phyloP scores from a whole-genome alignment of 805 yeast genomes.

The Kuraishia hungarica region DNA sequence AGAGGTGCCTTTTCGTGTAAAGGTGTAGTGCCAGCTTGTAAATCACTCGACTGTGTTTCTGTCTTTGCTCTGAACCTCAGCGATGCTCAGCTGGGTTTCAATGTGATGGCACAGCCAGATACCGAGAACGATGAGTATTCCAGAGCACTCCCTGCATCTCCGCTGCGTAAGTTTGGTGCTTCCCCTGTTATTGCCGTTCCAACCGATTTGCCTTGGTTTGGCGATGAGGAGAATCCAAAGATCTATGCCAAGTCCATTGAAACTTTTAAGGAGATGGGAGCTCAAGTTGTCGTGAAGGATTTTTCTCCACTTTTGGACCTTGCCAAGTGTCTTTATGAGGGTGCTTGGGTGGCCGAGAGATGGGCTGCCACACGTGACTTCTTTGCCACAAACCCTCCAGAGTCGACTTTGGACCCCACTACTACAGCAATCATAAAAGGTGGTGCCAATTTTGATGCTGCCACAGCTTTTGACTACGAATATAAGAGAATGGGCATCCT shows the following conservation, averaged over 20 bases:
- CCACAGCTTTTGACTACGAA: conserved; percentile 77
- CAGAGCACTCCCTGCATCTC: conserved; percentile 61
- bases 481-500: conserved; percentile 79
- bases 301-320: conserved; percentile 70
- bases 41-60: conserved; percentile 87
- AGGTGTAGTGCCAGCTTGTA: conserved; percentile 98
- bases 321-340: conserved; percentile 87
- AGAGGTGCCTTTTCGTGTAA: conserved; percentile 76
- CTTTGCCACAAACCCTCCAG: conserved; percentile 62
- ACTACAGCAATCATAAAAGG: conserved; percentile 68
- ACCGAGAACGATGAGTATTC: conserved; percentile 67
- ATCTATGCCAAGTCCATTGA: conserved; percentile 58
- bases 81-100: conserved; percentile 78
- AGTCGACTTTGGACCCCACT: conserved; percentile 70
- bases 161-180: conserved; percentile 47
- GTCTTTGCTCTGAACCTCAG: conserved; percentile 67
- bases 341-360: conserved; percentile 98
- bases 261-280: conserved; percentile 42
- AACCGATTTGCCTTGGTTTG: conserved; percentile 63
- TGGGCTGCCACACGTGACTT: conserved; percentile 75
- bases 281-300: conserved; percentile 52
- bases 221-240: conserved; percentile 69
- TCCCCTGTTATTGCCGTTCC: conserved; percentile 74
- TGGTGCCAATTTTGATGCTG: conserved; percentile 74
- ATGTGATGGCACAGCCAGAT: conserved; percentile 67